Base-by-base conservation (phyloP, 2,329 filamentous ascomycete genomes). In the Pestalotiopsis sp. region DNA sequence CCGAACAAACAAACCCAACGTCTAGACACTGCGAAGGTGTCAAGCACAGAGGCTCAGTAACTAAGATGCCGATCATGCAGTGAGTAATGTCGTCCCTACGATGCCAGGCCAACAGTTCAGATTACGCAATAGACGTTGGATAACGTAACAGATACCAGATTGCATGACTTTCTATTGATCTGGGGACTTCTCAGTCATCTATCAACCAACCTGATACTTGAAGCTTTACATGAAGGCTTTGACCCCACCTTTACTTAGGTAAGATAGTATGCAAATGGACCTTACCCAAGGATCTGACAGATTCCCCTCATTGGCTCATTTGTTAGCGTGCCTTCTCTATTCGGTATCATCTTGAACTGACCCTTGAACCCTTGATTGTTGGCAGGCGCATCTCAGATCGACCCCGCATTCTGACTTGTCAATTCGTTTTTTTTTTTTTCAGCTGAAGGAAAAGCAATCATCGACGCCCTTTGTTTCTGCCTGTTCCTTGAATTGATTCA, bases 251-350 rank as follows among this genome's bases (percentile, higher is more conserved):
- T 4, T 23, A 17, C 27, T 20, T 36, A 31, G 27, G 13, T 36
- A 36, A 36, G 17, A 17, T 27, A 27, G 13, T 36, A 59, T 31
- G 23, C 57, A 59, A 59, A 27, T 59, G 14, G 11, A 52, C 38
- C 59, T 62, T 62, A 20, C 17, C 27, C 17, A n/a, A n/a, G 27
- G 27, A 61, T 39, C 17, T 13, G 59, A n/a, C 3, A 39, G 59
- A 62, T 11, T 20, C 31, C 14, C 23, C 11, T 23, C 17, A 49
- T 64, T 64, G 39, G 62, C 17, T 52, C 2, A 13, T 64, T 49
- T 13, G 17, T 39, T 52, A 64, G 62, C 39, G 62, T 64, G 62
- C 62, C 39, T 64, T 64, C 59, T 62, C 14, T 36, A 17, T 62
- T 62, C 38, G 59, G 59, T 12, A 36, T 27, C 6, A 17, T 12